Percentiles rank a stretch among this genome's conserved stretches.
Evolutionary conservation across 2,329 filamentous ascomycete species (phyloP).

Genomic region (Teratosphaeria pseudoeucalypti): DNA sequence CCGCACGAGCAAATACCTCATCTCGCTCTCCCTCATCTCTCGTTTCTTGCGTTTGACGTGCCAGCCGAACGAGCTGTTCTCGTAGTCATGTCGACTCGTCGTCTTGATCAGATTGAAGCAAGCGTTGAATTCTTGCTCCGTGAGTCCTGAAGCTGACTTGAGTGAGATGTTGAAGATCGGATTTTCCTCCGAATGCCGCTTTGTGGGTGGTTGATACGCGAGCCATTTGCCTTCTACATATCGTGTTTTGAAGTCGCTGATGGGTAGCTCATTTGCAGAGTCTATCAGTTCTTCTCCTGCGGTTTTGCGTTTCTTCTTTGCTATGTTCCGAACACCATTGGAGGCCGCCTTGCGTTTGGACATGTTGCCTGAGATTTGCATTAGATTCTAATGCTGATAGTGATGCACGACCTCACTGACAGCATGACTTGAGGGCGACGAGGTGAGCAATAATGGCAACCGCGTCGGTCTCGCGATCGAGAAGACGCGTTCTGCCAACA

Average conservation of each 20-base stretch:
- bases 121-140: slow-evolving; percentile 29
- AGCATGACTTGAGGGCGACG: too few species aligned
- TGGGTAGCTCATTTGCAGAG: slow-evolving; percentile 30
- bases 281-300: slow-evolving; percentile 20
- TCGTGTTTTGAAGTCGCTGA: slow-evolving; percentile 28
- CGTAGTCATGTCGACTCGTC: slow-evolving; percentile 57
- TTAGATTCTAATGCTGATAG: too few species aligned
- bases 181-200: neutral
- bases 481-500: neutral
- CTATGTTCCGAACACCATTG: neutral
- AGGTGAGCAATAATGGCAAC: neutral
- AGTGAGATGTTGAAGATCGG: slow-evolving; percentile 4
- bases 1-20: slow-evolving; percentile 58
- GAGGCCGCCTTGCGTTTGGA: neutral
- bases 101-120: slow-evolving; percentile 49
- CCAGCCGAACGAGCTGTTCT: slow-evolving; percentile 53
- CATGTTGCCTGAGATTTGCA: neutral
- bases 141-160: slow-evolving; percentile 6
- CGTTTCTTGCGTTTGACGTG: slow-evolving; percentile 47
- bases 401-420: too few species aligned
- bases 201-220: slow-evolving; percentile 2
- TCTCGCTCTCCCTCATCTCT: slow-evolving; percentile 58
- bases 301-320: neutral
- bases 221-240: slow-evolving; percentile 21
- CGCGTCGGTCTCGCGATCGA: neutral